Conservation (phyloP, 495 filamentous ascomycete species). For the Xylaria palmicola region DNA sequence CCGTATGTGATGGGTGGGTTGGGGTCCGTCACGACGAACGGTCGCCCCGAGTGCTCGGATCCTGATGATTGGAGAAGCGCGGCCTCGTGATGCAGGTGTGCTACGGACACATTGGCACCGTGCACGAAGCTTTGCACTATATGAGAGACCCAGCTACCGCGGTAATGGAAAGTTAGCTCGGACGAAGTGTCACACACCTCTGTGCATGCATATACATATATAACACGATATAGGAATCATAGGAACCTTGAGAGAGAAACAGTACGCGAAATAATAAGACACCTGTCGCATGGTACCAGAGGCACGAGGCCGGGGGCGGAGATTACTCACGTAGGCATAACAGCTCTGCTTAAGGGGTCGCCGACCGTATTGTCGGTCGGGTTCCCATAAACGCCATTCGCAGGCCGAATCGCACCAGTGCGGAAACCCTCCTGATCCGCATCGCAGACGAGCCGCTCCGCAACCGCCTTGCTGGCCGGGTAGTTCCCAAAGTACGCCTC, state of each 20-base stretch:
- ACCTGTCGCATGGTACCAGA: too few relatives aligned
- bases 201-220: neutral
- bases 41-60: conserved; percentile 19
- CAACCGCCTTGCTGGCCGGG: conserved; percentile 52
- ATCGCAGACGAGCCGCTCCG: conserved; percentile 51
- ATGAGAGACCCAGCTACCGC: conserved; percentile 40
- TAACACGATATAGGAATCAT: conserved; percentile 31
- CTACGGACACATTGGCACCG: conserved; percentile 56
- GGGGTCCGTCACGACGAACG: conserved; percentile 39
- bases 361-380: conserved; percentile 53
- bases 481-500: conserved; percentile 59
- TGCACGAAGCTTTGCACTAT: conserved; percentile 58
- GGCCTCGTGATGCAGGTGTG: conserved; percentile 52
- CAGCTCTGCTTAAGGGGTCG: conserved; percentile 34
- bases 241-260: too few relatives aligned
- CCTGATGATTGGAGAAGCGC: neutral
- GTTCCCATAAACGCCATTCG: conserved; percentile 60
- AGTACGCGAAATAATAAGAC: too few relatives aligned
- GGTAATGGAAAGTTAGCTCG: neutral
- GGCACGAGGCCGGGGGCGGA: too few relatives aligned
- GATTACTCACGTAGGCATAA: conserved; percentile 49
- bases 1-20: conserved; percentile 42
- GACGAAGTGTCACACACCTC: neutral
- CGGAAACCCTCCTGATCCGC: conserved; percentile 46
- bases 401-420: conserved; percentile 57